Conservation (phyloP, 2,329 filamentous ascomycete genomes). For the Blastomyces gilchristii region DNA sequence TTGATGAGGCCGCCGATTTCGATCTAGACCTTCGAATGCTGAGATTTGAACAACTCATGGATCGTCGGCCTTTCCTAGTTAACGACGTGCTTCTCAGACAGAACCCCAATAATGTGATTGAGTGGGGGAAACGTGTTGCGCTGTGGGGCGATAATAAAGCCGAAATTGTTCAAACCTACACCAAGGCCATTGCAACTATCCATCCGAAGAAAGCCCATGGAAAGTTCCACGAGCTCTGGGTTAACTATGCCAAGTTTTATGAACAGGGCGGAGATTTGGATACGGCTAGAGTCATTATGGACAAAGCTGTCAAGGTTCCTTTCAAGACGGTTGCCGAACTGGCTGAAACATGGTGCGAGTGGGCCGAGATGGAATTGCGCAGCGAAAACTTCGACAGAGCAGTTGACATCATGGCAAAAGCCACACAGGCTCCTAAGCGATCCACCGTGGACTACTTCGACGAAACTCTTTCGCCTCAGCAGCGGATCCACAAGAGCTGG, state of each 20-base stretch:
- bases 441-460: conserved; percentile 99
- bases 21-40: conserved; percentile 96
- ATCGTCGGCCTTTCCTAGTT: conserved; percentile 84
- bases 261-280: conserved; percentile 74
- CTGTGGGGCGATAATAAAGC: conserved; percentile 89
- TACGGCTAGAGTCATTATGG: conserved; percentile 84
- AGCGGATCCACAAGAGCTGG: conserved; percentile 97
- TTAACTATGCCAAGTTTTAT: conserved; percentile 95
- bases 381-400: conserved; percentile 94
- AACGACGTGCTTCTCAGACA: conserved; percentile 93
- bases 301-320: conserved; percentile 94
- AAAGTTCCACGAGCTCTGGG: conserved; percentile 88
- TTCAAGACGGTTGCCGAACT: conserved; percentile 97
- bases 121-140: conserved; percentile 95
- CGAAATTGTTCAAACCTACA: conserved; percentile 90
- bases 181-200: conserved; percentile 83
- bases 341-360: conserved; percentile 97
- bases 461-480: conserved; percentile 83
- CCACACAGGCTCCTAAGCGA: conserved; percentile 88
- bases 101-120: conserved; percentile 89
- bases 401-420: conserved; percentile 92
- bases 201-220: conserved; percentile 90
- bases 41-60: conserved; percentile 96
- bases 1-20: conserved; percentile 78
- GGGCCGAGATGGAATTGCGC: conserved; percentile 95